Percentiles rank a stretch among this genome's conserved stretches.
phyloP scores from a whole-genome alignment of 1,284 basidiomycete genomes.

The Boletellus deceptivus region DNA sequence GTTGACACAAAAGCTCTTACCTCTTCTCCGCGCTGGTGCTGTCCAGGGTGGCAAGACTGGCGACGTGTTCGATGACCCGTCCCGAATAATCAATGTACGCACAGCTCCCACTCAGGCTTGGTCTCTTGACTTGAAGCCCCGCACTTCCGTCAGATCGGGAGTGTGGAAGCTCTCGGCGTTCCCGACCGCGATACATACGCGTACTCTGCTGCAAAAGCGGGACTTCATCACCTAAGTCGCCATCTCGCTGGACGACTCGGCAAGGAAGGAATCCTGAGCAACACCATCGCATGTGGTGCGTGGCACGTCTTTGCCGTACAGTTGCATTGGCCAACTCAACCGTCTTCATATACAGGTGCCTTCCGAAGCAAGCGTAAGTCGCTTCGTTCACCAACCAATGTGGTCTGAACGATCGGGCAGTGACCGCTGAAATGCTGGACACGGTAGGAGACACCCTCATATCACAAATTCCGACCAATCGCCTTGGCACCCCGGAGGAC shows the following conservation, averaged over 20 bases:
- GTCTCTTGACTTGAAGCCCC: neutral
- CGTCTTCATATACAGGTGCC: conserved; percentile 33
- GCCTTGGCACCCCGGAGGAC: conserved; percentile 64
- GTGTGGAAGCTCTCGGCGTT: conserved; percentile 55
- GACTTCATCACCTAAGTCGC: conserved; percentile 59
- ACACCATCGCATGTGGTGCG: conserved; percentile 65
- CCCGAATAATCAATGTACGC: conserved; percentile 62
- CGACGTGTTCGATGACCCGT: conserved; percentile 45
- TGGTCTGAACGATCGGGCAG: conserved; percentile 29
- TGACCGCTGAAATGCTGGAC: conserved; percentile 62
- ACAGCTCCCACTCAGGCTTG: neutral
- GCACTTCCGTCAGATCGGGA: conserved; percentile 52
- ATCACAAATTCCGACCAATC: conserved; percentile 46
- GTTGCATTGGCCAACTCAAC: neutral
- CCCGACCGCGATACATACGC: conserved; percentile 65
- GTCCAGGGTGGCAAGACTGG: conserved; percentile 42
- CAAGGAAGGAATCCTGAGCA: conserved; percentile 60
- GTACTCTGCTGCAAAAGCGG: conserved; percentile 67
- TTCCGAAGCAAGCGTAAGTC: conserved; percentile 51
- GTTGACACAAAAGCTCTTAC: conserved; percentile 64
- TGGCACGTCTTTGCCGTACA: conserved; percentile 14
- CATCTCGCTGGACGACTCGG: conserved; percentile 63
- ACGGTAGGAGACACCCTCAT: conserved; percentile 47
- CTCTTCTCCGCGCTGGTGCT: conserved; percentile 55
- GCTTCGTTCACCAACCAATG: neutral